Percentiles rank a stretch among this genome's conserved stretches.
phyloP scores from a whole-genome alignment of 495 filamentous ascomycete species.

The Rusavskia elegans region DNA sequence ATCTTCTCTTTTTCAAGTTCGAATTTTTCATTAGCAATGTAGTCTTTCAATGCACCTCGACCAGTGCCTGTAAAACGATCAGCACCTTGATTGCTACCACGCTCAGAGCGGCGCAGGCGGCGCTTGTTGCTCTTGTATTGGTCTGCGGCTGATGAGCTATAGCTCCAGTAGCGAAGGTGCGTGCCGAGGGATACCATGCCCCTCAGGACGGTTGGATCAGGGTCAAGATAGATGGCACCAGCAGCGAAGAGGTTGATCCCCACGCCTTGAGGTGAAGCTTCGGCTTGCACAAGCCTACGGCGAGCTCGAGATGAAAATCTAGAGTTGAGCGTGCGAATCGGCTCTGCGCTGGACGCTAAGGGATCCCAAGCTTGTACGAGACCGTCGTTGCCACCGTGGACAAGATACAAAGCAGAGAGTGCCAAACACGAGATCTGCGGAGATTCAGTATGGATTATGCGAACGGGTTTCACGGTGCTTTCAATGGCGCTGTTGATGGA shows the following conservation, averaged over 20 bases:
- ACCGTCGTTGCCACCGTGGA: constrained; percentile 89
- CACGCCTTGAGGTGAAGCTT: constrained; percentile 45
- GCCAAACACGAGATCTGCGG: constrained; percentile 77
- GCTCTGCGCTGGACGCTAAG: constrained; percentile 60
- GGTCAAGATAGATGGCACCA: constrained; percentile 71
- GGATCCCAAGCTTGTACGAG: constrained; percentile 96
- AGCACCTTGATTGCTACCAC: constrained; percentile 38
- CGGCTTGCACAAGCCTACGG: constrained; percentile 54
- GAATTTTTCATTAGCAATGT: constrained; percentile 65
- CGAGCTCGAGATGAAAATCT: constrained; percentile 70
- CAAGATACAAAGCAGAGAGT: constrained; percentile 69
- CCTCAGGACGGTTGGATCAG: constrained; percentile 78
- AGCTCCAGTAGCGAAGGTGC: constrained; percentile 83
- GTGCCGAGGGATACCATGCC: constrained; percentile 80
- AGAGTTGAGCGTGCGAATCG: constrained; percentile 79
- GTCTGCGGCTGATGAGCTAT: constrained; percentile 56
- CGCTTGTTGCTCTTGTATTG: constrained; percentile 50
- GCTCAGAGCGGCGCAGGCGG: constrained; percentile 39
- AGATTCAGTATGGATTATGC: constrained; percentile 81
- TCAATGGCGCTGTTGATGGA: constrained; percentile 31
- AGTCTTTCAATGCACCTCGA: constrained; percentile 51
- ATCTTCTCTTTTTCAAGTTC: constrained; percentile 66
- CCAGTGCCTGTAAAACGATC: constrained; percentile 41
- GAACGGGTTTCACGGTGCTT: constrained; percentile 46
- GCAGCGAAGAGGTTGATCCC: constrained; percentile 71